Conservation (phyloP, 352 stramenopile species). For the Phytophthora litchii region DNA sequence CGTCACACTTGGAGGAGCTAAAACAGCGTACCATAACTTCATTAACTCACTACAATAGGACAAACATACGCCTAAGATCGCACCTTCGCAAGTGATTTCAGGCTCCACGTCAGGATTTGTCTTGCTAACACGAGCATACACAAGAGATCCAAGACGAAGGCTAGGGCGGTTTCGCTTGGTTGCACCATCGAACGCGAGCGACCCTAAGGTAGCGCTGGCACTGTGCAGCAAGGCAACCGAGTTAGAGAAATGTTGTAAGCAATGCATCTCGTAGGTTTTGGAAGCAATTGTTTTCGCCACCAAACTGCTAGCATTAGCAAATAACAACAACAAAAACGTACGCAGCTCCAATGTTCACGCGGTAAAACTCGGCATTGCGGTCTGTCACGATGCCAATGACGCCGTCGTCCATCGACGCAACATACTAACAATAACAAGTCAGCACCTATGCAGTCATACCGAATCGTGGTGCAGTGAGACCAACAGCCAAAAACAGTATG, state of each 20-base stretch:
- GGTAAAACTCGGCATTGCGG: constrained; percentile 93
- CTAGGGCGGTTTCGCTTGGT: constrained; percentile 97
- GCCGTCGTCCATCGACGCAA: constrained; percentile 82
- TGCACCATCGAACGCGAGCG: constrained; percentile 96
- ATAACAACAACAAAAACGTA: constrained; percentile 49
- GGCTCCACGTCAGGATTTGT: constrained; percentile 90
- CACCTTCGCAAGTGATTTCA: constrained; percentile 95
- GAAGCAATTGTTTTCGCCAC: no score
- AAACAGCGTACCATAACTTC: constrained; percentile 14
- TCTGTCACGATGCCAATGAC: constrained; percentile 96
- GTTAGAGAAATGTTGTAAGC: constrained; percentile 10
- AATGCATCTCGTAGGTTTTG: neutral
- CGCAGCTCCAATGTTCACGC: constrained; percentile 94
- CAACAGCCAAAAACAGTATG: neutral
- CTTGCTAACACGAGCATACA: constrained; percentile 95
- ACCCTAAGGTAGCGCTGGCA: constrained; percentile 67
- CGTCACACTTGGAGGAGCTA: constrained; percentile 78
- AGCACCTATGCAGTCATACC: neutral
- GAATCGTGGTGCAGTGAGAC: neutral
- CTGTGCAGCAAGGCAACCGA: constrained; percentile 33
- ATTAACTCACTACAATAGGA: constrained; percentile 17
- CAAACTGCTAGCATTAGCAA: neutral
- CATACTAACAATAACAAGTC: constrained; percentile 57
- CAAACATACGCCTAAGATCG: constrained; percentile 2
- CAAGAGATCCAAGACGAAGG: constrained; percentile 90